Conservation (phyloP, 78 protist genomes). For the Monosiga brevicollis region DNA sequence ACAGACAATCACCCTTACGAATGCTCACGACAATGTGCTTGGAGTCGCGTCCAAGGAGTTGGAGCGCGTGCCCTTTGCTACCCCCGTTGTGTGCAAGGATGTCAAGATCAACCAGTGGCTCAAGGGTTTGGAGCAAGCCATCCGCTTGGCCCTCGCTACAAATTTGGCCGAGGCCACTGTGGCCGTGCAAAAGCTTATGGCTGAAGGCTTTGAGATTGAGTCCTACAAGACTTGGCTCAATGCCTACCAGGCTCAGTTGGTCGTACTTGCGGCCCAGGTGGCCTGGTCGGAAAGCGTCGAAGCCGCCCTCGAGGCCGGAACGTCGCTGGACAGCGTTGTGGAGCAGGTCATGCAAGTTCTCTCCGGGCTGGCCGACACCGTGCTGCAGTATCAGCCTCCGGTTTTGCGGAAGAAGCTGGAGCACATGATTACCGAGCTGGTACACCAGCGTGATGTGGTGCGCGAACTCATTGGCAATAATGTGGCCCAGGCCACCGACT, state of each 20-base stretch:
- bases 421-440: slow-evolving; percentile 81
- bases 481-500: slow-evolving; percentile 16
- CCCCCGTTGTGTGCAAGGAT: slow-evolving; percentile 36
- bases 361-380: slow-evolving; percentile 57
- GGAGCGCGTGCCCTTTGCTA: slow-evolving; percentile 65
- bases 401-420: slow-evolving; percentile 71
- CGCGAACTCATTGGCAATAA: slow-evolving; percentile 17
- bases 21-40: slow-evolving; percentile 24
- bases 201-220: background rate
- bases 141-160: slow-evolving; percentile 60
- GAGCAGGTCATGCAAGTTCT: slow-evolving; percentile 24
- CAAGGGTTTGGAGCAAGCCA: slow-evolving; percentile 52
- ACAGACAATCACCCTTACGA: slow-evolving; percentile 36
- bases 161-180: slow-evolving; percentile 28
- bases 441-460: slow-evolving; percentile 85
- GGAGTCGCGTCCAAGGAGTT: slow-evolving; percentile 74
- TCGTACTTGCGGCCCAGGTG: slow-evolving; percentile 45
- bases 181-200: background rate
- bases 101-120: slow-evolving; percentile 79
- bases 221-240: slow-evolving; percentile 59
- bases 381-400: slow-evolving; percentile 42
- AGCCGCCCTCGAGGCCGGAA: background rate
- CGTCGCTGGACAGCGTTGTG: background rate
- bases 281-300: slow-evolving; percentile 50
- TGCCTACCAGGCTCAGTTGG: slow-evolving; percentile 67